Evolutionary conservation across 2,329 filamentous ascomycete species (phyloP).

Genomic region (Rhynchosporium graminicola): DNA sequence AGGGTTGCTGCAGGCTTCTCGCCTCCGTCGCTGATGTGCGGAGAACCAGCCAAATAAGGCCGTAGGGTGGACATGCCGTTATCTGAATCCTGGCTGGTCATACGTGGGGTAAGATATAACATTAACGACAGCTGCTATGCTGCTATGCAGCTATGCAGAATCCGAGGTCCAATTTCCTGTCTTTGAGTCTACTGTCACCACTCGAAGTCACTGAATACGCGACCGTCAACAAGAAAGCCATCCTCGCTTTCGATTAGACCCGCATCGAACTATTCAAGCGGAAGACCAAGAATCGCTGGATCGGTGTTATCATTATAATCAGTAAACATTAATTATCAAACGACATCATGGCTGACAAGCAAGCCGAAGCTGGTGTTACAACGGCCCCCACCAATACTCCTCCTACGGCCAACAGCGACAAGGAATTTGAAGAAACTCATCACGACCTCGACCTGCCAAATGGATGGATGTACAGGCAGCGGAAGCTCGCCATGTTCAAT

Average conservation of each 20-base stretch:
- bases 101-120: conserved; percentile 10
- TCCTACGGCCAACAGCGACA: conserved; percentile 5
- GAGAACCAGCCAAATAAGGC: conserved; percentile 18
- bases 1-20: conserved; percentile 11
- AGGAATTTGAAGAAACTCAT: not conserved
- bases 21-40: conserved; percentile 15
- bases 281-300: not conserved
- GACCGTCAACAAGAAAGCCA: not conserved
- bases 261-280: conserved; percentile 1
- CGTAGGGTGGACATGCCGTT: conserved; percentile 8
- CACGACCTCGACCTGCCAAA: conserved; percentile 18
- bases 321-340: not conserved
- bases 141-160: too few relatives aligned
- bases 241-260: not conserved
- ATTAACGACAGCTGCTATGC: not conserved
- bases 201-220: not conserved
- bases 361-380: conserved; percentile 15
- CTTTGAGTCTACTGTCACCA: not conserved
- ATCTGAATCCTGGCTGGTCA: conserved; percentile 8
- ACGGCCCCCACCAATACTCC: conserved; percentile 7
- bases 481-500: conserved; percentile 55
- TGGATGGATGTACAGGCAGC: conserved; percentile 69
- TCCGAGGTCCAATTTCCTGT: too few relatives aligned
- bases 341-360: conserved; percentile 9
- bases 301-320: not conserved